Percentiles rank a stretch among this genome's conserved stretches.
These are phyloP conservation scores for Eimeria falciformis DNA, from an alignment of 169 alveolate genomes.

Conservation along the genomic window DNA sequence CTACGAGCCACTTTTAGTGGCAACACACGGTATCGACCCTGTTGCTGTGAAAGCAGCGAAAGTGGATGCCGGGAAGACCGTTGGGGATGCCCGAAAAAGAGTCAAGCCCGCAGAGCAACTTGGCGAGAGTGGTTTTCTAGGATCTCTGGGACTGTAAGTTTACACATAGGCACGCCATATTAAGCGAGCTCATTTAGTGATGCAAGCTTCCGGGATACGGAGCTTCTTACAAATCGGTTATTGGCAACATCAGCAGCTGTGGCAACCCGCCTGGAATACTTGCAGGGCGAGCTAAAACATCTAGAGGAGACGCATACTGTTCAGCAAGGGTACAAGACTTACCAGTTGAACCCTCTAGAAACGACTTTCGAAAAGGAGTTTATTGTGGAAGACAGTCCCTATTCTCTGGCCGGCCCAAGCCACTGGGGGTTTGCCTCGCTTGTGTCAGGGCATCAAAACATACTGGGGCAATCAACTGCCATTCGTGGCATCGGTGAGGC, in stretches of 20 bases:
- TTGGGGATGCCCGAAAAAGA: slow-evolving; percentile 88
- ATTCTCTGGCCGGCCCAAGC: slow-evolving; percentile 85
- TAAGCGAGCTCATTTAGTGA: background rate
- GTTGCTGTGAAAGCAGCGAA: slow-evolving; percentile 86
- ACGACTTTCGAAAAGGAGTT: slow-evolving; percentile 90
- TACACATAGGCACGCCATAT: slow-evolving; percentile 5
- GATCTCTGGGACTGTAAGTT: slow-evolving; percentile 85
- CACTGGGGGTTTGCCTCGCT: slow-evolving; percentile 92
- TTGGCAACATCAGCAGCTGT: slow-evolving; percentile 82
- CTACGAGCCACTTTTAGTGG: slow-evolving; percentile 86
- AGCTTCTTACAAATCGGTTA: slow-evolving; percentile 77
- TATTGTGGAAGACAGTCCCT: slow-evolving; percentile 86
- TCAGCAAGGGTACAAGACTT: slow-evolving; percentile 86
- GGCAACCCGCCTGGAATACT: slow-evolving; percentile 84
- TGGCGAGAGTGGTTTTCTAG: slow-evolving; percentile 84
- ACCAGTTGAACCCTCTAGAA: slow-evolving; percentile 84
- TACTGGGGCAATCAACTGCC: slow-evolving; percentile 89
- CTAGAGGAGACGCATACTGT: slow-evolving; percentile 85
- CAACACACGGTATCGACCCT: slow-evolving; percentile 91
- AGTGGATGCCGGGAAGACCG: slow-evolving; percentile 86
- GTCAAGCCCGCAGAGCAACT: slow-evolving; percentile 90
- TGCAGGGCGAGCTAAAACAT: slow-evolving; percentile 83
- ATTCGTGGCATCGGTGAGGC: slow-evolving; percentile 84
- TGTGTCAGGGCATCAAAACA: slow-evolving; percentile 85
- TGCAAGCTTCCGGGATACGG: slow-evolving; percentile 45